Evolutionary conservation across 2,329 filamentous ascomycete genomes (phyloP).

Genomic region (Aureobasidium vineae): DNA sequence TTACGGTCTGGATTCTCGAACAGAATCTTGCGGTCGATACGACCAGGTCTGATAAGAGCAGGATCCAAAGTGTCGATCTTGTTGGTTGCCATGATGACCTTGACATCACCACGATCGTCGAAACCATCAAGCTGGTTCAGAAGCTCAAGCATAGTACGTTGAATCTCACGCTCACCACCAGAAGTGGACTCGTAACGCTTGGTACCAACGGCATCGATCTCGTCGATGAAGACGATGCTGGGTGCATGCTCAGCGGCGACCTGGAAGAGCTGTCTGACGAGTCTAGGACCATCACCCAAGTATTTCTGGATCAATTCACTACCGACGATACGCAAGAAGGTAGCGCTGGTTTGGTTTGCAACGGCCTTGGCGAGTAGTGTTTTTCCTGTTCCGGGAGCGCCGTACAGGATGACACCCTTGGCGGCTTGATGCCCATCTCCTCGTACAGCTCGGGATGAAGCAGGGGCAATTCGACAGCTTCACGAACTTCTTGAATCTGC

Average conservation of each 20-base stretch:
- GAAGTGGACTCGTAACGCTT: slow-evolving; percentile 98
- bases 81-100: slow-evolving; percentile 99
- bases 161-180: slow-evolving; percentile 93
- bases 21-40: slow-evolving; percentile 96
- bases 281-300: slow-evolving; percentile 87
- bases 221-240: slow-evolving; percentile 98
- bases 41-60: slow-evolving; percentile 90
- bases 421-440: slow-evolving; percentile 99
- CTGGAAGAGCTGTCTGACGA: slow-evolving; percentile 95
- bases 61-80: slow-evolving; percentile 98
- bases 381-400: slow-evolving; percentile 95
- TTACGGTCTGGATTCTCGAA: slow-evolving; percentile 69
- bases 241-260: slow-evolving; percentile 95
- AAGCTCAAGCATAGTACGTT: slow-evolving; percentile 97
- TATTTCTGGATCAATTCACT: slow-evolving; percentile 99
- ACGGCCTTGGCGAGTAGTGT: slow-evolving; percentile 95
- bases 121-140: slow-evolving; percentile 98
- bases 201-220: slow-evolving; percentile 98
- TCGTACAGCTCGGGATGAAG: slow-evolving; percentile 97
- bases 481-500: slow-evolving; percentile 96
- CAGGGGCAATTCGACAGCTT: slow-evolving; percentile 92
- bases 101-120: slow-evolving; percentile 97
- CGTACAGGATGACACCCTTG: slow-evolving; percentile 98
- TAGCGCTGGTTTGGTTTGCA: slow-evolving; percentile 97
- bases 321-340: slow-evolving; percentile 94